Evolutionary conservation across 2,329 filamentous ascomycete genomes (phyloP).

Genomic region (Knufia fluminis): DNA sequence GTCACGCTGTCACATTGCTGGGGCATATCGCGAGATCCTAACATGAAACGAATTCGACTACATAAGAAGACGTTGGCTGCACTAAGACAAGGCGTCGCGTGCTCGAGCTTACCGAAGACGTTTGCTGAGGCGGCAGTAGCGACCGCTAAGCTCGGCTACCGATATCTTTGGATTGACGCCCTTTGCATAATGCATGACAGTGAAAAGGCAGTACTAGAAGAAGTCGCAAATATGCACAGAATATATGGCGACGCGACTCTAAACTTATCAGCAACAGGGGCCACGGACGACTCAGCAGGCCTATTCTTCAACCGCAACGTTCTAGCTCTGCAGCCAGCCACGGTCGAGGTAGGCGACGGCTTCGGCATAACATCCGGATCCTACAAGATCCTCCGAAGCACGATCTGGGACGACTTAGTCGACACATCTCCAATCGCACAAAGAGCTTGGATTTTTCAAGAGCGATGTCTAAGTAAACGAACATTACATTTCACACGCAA

Average conservation of each 20-base stretch:
- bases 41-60: constrained; percentile 16
- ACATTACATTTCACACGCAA: constrained; percentile 24
- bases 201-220: constrained; percentile 18
- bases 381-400: constrained; percentile 22
- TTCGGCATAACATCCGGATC: constrained; percentile 20
- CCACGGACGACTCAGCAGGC: constrained; percentile 18
- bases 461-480: constrained; percentile 23
- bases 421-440: constrained; percentile 20
- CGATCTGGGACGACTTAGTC: constrained; percentile 23
- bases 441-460: constrained; percentile 23
- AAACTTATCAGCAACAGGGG: constrained; percentile 21
- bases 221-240: constrained; percentile 20
- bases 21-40: constrained; percentile 15
- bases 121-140: constrained; percentile 21
- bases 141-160: constrained; percentile 18
- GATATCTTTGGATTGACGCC: constrained; percentile 24
- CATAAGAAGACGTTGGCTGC: constrained; percentile 21
- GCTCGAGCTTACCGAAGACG: constrained; percentile 20
- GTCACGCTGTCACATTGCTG: constrained; percentile 23
- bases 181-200: constrained; percentile 24
- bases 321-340: constrained; percentile 18
- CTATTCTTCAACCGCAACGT: constrained; percentile 21
- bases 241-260: constrained; percentile 21
- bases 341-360: constrained; percentile 16
- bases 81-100: constrained; percentile 20